Base-by-base conservation (phyloP, 495 filamentous ascomycete genomes). In the Talaromyces stipitatus region DNA sequence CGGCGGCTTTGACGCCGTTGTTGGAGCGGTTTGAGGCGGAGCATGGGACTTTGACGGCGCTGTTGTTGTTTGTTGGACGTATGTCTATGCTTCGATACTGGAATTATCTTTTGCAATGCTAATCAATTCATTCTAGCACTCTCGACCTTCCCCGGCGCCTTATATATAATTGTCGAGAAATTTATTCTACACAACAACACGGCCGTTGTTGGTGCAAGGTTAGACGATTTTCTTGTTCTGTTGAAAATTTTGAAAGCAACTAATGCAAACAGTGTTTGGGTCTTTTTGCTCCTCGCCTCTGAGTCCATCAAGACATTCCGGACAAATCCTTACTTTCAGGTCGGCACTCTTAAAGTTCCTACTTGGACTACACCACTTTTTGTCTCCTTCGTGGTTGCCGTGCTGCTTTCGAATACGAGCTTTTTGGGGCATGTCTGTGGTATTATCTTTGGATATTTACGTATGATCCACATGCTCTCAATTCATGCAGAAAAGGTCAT, bases 21-120 rank as follows among this genome's bases (percentile, higher is more conserved):
- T 66, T 97, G 60, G 92, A 96, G 69, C 80, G 91, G 47, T 98
- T 97, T 67, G 94, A 98, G 72, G 77, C 83, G n/a, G 92, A 96
- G 65, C 80, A 94, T 73, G 94, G 94, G 24, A 96, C 92, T n/a
- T 74, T 97, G 62, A 86, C 87, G 24, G 83, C 90, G 18, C 63
- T 92, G 48, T 81, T 88, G 32, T 76, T 97, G 62, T 95, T 97
- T 68, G 78, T 91, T 60, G 95, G 94, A 50, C 90, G 91, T 95
- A 78, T 76, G 91, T 84, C n/a, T 6, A 33, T 33, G 6, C 30
- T 33, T 12, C 30, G 12, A 12, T 12, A 33, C 6, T 33, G 30
- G 30, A 6, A 7, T 7, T 12, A 12, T 33, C 22, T 9, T 26
- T n/a, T 14, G 20, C 45, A 24, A n/a, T 33, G 53, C 63, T 68